These are phyloP conservation scores for Vaccinium vitisidaea DNA, from an alignment of 148 eudicot genomes.

Conservation along the genomic window DNA sequence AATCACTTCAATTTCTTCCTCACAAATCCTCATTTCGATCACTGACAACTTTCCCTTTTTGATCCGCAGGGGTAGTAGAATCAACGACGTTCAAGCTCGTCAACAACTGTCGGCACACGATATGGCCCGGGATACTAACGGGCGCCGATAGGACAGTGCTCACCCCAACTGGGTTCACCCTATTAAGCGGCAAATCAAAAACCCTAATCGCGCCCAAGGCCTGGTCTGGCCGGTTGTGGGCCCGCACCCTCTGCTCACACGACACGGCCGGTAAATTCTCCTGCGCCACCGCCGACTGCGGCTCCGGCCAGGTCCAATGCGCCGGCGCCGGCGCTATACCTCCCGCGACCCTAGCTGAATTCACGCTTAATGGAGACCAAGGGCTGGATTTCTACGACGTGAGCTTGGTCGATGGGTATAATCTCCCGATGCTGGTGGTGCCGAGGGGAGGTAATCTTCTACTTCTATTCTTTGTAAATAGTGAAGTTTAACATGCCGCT, in stretches of 20 bases:
- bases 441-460: slow-evolving; percentile 42
- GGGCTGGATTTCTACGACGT: slow-evolving; percentile 95
- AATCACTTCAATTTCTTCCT: not conserved
- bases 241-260: slow-evolving; percentile 62
- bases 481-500: too few species aligned
- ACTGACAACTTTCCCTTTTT: not conserved
- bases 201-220: slow-evolving; percentile 51
- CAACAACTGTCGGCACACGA: slow-evolving; percentile 71
- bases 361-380: slow-evolving; percentile 86
- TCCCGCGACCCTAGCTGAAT: slow-evolving; percentile 91
- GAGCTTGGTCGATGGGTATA: slow-evolving; percentile 93
- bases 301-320: slow-evolving; percentile 66
- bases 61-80: slow-evolving; percentile 25
- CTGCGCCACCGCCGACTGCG: slow-evolving; percentile 90
- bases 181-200: slow-evolving; percentile 49
- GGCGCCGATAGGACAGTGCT: slow-evolving; percentile 72
- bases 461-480: not conserved
- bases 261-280: slow-evolving; percentile 48
- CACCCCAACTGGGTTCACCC: slow-evolving; percentile 79
- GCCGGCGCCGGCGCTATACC: slow-evolving; percentile 83
- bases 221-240: slow-evolving; percentile 99
- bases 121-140: slow-evolving; percentile 93
- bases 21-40: not conserved
- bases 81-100: slow-evolving; percentile 68
- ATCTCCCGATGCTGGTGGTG: slow-evolving; percentile 74